Conservation (phyloP, 2,329 filamentous ascomycete genomes). For the Verruconis gallopava region DNA sequence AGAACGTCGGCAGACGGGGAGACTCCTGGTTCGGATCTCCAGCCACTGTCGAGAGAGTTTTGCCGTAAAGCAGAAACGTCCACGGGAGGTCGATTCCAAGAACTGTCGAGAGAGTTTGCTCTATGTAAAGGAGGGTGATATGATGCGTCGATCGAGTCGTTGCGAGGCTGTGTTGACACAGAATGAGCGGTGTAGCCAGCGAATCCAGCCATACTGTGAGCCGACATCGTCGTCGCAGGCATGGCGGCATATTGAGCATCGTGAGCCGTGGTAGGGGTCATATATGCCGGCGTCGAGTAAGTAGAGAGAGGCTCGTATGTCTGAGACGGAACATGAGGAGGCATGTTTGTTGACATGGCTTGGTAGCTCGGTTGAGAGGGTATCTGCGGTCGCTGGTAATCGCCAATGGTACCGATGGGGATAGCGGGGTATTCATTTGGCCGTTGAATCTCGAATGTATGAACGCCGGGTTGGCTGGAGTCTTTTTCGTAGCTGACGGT, state of each 20-base stretch:
- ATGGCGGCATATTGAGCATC: constrained; percentile 1
- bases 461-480: constrained; percentile 23
- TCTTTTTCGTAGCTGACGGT: constrained; percentile 63
- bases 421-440: constrained; percentile 20
- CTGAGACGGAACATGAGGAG: constrained; percentile 1
- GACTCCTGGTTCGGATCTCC: constrained; percentile 1
- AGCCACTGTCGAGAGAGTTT: neutral
- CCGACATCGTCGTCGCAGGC: neutral
- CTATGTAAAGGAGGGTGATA: neutral
- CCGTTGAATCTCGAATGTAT: constrained; percentile 29
- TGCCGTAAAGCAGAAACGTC: neutral
- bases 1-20: constrained; percentile 44
- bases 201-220: neutral
- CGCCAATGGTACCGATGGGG: constrained; percentile 7
- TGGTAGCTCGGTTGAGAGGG: neutral
- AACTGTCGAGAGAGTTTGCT: neutral
- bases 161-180: neutral
- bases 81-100: neutral
- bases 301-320: neutral
- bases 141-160: neutral
- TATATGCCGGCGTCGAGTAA: constrained; percentile 3
- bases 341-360: constrained; percentile 3
- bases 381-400: constrained; percentile 6
- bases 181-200: neutral
- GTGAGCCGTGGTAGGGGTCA: neutral